phyloP scores from a whole-genome alignment of 441 rosid species.

The Metrosideros polymorpha region DNA sequence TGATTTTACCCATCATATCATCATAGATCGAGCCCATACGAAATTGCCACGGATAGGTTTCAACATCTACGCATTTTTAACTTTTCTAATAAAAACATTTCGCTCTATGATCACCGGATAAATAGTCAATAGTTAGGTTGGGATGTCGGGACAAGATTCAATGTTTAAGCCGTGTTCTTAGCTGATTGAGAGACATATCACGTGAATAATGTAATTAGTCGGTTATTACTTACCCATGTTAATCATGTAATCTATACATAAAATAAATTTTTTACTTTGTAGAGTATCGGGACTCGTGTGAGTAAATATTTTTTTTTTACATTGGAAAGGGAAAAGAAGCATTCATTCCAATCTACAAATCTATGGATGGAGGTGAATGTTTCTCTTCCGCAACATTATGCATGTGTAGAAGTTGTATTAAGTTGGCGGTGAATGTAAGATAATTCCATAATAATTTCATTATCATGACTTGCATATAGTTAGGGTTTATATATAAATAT shows the following conservation, averaged over 20 bases:
- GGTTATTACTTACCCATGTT: accelerated
- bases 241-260: background rate
- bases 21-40: background rate
- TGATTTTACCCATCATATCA: background rate
- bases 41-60: background rate
- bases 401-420: background rate
- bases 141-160: accelerated
- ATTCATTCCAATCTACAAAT: background rate
- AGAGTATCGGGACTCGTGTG: background rate
- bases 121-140: background rate
- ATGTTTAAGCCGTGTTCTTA: background rate
- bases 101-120: accelerated
- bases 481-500: background rate
- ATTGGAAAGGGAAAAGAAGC: background rate
- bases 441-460: background rate
- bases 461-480: background rate
- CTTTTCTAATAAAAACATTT: background rate
- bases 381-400: background rate
- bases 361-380: background rate
- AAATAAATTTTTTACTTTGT: background rate
- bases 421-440: background rate
- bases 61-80: background rate
- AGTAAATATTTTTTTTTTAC: background rate
- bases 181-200: background rate
- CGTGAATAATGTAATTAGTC: background rate